These are phyloP conservation scores for Phytophthora hybrid DNA, from an alignment of 352 stramenopile genomes.

Conservation along the genomic window DNA sequence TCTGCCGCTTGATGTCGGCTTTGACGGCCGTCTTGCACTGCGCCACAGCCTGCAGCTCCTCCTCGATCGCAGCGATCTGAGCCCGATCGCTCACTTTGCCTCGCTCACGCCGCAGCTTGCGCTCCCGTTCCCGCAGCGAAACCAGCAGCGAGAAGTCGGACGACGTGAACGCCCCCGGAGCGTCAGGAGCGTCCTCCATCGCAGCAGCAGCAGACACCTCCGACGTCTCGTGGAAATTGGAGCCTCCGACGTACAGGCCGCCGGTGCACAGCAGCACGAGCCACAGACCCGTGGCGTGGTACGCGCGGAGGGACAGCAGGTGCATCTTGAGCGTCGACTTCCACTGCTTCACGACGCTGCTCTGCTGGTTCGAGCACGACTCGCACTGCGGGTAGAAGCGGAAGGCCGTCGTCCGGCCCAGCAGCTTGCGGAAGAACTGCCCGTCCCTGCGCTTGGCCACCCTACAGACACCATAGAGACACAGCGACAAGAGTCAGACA, in stretches of 20 bases:
- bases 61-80: constrained; percentile 51
- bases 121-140: constrained; percentile 64
- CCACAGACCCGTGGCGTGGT: constrained; percentile 84
- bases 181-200: constrained; percentile 27
- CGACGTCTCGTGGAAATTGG: constrained; percentile 73
- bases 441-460: constrained; percentile 69
- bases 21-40: constrained; percentile 70
- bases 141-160: constrained; percentile 59
- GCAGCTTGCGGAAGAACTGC: constrained; percentile 46
- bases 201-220: constrained; percentile 36
- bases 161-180: constrained; percentile 33
- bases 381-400: constrained; percentile 90
- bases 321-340: constrained; percentile 76
- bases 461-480: constrained; percentile 25
- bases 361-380: constrained; percentile 83
- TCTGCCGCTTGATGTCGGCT: constrained; percentile 59
- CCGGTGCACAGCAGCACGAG: constrained; percentile 83
- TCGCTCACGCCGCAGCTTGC: constrained; percentile 54
- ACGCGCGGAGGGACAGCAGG: constrained; percentile 64
- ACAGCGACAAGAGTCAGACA: no score
- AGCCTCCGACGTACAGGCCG: constrained; percentile 75
- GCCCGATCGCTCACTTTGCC: constrained; percentile 30
- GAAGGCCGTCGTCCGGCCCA: constrained; percentile 63
- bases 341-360: constrained; percentile 66
- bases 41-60: constrained; percentile 59